Evolutionary conservation across 352 stramenopile species (phyloP).

Genomic region (Globisporangium rhizosaccharum): DNA sequence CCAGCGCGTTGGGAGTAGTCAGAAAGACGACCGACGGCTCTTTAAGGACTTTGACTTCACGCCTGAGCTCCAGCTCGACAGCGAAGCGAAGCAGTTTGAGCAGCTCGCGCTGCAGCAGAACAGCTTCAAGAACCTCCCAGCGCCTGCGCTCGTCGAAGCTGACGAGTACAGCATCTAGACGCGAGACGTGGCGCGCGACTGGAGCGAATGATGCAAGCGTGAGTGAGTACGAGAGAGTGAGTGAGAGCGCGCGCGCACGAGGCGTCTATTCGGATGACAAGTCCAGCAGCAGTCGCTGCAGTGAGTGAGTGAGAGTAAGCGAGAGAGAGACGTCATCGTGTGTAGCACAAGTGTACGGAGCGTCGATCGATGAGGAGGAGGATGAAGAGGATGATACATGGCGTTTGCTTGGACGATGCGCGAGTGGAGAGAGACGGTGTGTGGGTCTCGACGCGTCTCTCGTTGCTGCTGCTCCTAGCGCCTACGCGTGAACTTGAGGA

Average conservation of each 20-base stretch:
- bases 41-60: conserved; percentile 88
- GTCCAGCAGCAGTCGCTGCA: background rate
- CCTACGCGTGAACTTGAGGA: conserved; percentile 51
- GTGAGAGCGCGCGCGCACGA: background rate
- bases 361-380: background rate
- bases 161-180: conserved; percentile 76
- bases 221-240: background rate
- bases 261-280: background rate
- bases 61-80: conserved; percentile 73
- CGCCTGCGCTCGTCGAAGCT: conserved; percentile 60
- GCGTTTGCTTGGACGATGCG: background rate
- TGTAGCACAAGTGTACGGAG: conserved; percentile 3
- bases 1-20: conserved; percentile 41
- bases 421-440: background rate
- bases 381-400: too few relatives aligned
- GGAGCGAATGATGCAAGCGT: background rate
- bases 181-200: background rate
- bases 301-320: background rate
- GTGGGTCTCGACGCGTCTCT: background rate
- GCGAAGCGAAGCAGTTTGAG: conserved; percentile 82
- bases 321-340: background rate
- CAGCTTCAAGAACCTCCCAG: conserved; percentile 77
- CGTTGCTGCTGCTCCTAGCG: background rate
- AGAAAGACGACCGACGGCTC: conserved; percentile 69
- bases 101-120: conserved; percentile 76